phyloP scores from a whole-genome alignment of 139 green algal species.

The Bryopsis sp. region DNA sequence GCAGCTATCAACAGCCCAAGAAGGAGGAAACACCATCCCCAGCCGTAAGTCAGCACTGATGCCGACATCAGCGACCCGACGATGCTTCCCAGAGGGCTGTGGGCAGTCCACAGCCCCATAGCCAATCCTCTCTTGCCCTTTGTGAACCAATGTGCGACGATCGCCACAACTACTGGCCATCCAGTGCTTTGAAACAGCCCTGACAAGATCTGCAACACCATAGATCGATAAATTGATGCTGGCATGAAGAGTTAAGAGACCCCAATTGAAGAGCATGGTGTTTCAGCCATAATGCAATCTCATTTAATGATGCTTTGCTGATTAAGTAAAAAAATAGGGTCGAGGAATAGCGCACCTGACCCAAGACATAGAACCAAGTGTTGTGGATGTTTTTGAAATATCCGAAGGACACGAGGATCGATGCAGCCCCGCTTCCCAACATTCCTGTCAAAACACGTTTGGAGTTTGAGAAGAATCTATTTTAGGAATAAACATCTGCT shows the following conservation, averaged over 20 bases:
- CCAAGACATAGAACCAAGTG: conserved; percentile 66
- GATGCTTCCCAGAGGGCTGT: conserved; percentile 93
- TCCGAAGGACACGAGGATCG: conserved; percentile 31
- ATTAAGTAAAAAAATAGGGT: too few species aligned
- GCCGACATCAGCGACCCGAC: conserved; percentile 73
- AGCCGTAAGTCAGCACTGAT: conserved; percentile 58
- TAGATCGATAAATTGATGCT: neutral
- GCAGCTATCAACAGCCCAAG: conserved; percentile 43
- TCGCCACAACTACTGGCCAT: conserved; percentile 85
- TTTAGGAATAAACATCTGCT: too few species aligned
- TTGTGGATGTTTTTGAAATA: conserved; percentile 81
- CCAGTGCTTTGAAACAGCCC: conserved; percentile 85
- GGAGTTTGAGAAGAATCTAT: too few species aligned
- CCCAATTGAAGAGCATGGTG: neutral
- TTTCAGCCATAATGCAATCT: neutral
- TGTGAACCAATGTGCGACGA: conserved; percentile 93
- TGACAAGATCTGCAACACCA: conserved; percentile 32
- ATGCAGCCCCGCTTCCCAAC: conserved; percentile 74
- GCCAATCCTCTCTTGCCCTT: conserved; percentile 85
- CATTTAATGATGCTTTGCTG: too few species aligned
- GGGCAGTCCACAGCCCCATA: conserved; percentile 94
- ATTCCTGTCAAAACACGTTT: too few species aligned
- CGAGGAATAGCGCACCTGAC: conserved; percentile 64
- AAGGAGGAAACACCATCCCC: conserved; percentile 85
- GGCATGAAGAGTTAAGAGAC: neutral